phyloP scores from a whole-genome alignment of 257 asterid genomes.

The Solanum chilense region DNA sequence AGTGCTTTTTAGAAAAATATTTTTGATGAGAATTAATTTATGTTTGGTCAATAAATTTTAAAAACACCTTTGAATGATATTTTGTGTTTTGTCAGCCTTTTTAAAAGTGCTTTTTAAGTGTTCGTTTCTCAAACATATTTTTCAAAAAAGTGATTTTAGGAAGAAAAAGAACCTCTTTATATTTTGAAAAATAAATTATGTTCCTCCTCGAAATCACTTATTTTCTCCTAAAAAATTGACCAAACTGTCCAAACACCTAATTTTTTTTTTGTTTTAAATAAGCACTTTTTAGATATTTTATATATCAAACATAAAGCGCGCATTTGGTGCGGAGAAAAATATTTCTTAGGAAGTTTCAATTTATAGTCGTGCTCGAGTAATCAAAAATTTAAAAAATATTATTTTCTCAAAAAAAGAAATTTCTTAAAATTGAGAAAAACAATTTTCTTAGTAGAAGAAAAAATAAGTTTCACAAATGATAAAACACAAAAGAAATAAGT shows the following conservation, averaged over 20 bases:
- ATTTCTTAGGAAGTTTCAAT: too few species aligned
- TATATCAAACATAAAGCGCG: neutral
- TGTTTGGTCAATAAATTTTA: neutral
- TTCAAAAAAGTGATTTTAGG: neutral
- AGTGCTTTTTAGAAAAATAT: too few species aligned
- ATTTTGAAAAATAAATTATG: too few species aligned
- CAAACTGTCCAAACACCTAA: neutral
- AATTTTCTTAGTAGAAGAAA: too few species aligned
- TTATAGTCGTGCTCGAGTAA: neutral
- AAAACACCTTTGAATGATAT: neutral
- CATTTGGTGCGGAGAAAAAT: neutral
- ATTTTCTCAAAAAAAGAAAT: too few species aligned
- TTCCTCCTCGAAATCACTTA: neutral
- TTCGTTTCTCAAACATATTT: neutral
- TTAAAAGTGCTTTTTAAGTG: neutral
- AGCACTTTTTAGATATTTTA: neutral
- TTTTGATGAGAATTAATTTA: neutral
- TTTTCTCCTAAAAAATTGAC: neutral
- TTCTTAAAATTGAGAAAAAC: too few species aligned
- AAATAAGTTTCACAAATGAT: too few species aligned
- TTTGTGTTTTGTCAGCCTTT: neutral
- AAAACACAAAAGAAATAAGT: too few species aligned
- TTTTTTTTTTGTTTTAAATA: too few species aligned
- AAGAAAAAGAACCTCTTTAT: neutral
- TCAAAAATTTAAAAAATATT: too few species aligned